Evolutionary conservation across 2,329 filamentous ascomycete species (phyloP), one percentile per base, ranked within the genome.

Genomic region (Penicillium paneum): DNA sequence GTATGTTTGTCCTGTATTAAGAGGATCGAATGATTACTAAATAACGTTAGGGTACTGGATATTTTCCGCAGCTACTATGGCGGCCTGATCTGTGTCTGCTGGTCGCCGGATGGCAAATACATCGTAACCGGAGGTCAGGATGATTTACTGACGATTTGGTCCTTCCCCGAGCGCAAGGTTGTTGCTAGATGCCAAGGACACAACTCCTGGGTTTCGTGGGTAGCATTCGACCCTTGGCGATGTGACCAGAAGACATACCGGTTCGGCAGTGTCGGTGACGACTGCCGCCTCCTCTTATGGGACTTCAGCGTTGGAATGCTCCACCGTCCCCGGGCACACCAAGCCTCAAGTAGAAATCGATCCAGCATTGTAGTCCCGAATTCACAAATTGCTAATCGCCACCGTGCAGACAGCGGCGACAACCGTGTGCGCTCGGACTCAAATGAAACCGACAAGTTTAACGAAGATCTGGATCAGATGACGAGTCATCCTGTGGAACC

Each of bases 281-380:
- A 99, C 71, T 90, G 92, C 65, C 83, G 91, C 54, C 78, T 99
- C 17, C 84, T 96, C 55, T 78, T 99, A 12, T 99, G 94, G 94
- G 94, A 99, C 76, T 99, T 99, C 71, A 96, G 88, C 62, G 91
- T 96, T 39, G 91, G 91, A 64, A 97, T 97, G 93, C 80, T 99
- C 65, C 90, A 95, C 73, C 83, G 92, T 56, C 93, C 94, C 19
- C 93, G 93, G 75, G 87, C 84, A 26, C 71, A 71, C 31, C 72
- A 75, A 63, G 60, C 64, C 28, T 72, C 65, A 32, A 64, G 71
- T 41, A 70, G 74, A n/a, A 70, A 73, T 28, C 71, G 72, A n/a
- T 70, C 65, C 29, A 76, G 73, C 50, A 59, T 74, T 34, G 55
- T 71, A 8, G 54, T 60, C 1, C 51, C 67, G 10, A 63, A 57